Percentiles rank a stretch among this genome's conserved stretches.
Evolutionary conservation across 202 grass and related monocot species (phyloP).

Genomic region (Digitaria exilis): DNA sequence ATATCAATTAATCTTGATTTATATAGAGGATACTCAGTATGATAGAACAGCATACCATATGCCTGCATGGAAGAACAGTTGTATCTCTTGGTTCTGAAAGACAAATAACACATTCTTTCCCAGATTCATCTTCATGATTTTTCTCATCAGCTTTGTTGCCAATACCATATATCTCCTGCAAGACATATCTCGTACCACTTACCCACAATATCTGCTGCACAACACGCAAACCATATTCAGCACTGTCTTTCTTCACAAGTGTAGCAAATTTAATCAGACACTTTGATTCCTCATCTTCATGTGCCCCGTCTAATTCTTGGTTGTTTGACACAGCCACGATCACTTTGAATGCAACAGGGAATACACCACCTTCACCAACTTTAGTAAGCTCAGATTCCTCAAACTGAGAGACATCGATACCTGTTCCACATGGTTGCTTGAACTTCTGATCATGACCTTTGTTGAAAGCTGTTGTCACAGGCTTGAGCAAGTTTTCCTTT

Average conservation of each 20-base stretch:
- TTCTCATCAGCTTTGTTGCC: conserved; percentile 46
- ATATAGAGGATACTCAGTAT: conserved; percentile 7
- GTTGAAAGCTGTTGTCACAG: conserved; percentile 46
- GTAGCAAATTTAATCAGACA: conserved; percentile 44
- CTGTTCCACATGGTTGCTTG: conserved; percentile 66
- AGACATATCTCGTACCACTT: conserved; percentile 59
- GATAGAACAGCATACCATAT: conserved; percentile 70
- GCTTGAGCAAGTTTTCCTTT: conserved; percentile 50
- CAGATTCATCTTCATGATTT: conserved; percentile 50
- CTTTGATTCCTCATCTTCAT: conserved; percentile 38
- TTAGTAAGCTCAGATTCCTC: conserved; percentile 53
- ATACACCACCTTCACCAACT: conserved; percentile 50
- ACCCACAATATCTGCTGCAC: conserved; percentile 66
- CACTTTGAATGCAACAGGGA: conserved; percentile 67
- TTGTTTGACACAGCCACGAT: conserved; percentile 52
- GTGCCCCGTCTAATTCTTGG: conserved; percentile 39
- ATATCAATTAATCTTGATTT: conserved; percentile 6
- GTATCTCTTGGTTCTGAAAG: conserved; percentile 94
- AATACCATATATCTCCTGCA: conserved; percentile 75
- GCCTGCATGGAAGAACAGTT: conserved; percentile 91
- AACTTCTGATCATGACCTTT: conserved; percentile 62
- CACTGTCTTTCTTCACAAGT: conserved; percentile 53
- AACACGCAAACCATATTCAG: conserved; percentile 41
- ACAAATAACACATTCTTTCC: conserved; percentile 97
- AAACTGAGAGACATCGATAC: conserved; percentile 61